Percentiles rank a stretch among this genome's conserved stretches.
Conservation (phyloP, 176 grass and related monocot species). For the Carex scoparia region DNA sequence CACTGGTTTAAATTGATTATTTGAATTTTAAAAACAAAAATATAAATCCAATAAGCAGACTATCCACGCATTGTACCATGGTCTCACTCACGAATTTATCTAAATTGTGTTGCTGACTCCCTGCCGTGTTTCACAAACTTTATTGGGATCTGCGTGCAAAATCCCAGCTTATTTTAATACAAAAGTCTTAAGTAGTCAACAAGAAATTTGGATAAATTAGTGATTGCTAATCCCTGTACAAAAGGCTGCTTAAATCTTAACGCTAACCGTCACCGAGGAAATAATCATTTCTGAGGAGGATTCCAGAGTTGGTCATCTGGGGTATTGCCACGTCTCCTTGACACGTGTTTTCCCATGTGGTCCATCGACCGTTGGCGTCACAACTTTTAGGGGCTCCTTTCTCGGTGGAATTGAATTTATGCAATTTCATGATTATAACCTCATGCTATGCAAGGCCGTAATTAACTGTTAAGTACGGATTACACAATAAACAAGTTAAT, state of each 20-base stretch:
- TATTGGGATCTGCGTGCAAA: not conserved
- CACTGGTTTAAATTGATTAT: no score
- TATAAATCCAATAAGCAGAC: no score
- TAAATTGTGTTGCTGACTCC: not conserved
- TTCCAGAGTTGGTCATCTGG: not conserved
- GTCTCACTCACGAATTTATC: not conserved
- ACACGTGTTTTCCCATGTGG: slow-evolving; percentile 8
- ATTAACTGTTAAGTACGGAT: not conserved
- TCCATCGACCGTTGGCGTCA: not conserved
- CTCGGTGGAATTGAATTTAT: not conserved
- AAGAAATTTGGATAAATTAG: not conserved
- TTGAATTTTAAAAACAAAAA: no score
- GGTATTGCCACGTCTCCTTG: slow-evolving; percentile 16
- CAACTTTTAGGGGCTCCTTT: not conserved
- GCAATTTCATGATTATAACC: not conserved
- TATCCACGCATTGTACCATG: no score
- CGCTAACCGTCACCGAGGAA: slow-evolving; percentile 5
- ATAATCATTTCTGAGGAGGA: not conserved
- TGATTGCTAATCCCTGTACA: slow-evolving; percentile 2
- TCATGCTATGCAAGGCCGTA: not conserved
- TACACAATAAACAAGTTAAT: not conserved
- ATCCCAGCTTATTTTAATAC: not conserved
- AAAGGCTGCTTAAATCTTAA: not conserved
- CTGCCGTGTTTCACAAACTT: not conserved
- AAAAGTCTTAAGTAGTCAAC: not conserved